Evolutionary conservation across 495 filamentous ascomycete species (phyloP).

Genomic region (Parathielavia hyrcaniae): DNA sequence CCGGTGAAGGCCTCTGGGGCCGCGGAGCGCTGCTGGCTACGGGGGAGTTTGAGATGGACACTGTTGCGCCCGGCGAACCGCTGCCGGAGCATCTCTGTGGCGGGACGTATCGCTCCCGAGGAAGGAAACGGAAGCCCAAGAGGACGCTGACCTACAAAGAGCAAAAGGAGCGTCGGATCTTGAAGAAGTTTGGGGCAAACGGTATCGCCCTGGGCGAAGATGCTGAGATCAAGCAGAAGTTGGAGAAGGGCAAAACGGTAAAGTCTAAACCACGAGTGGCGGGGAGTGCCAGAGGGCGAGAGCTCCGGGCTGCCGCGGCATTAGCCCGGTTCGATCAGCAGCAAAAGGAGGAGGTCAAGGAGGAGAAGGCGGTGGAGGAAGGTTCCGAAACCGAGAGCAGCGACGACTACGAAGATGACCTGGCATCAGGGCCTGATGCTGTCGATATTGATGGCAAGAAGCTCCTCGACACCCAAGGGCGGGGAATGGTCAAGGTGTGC

Average conservation of each 20-base stretch:
- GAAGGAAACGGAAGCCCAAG: conserved; percentile 47
- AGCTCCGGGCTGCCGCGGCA: conserved; percentile 69
- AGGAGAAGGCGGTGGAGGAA: conserved; percentile 31
- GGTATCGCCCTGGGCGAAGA: conserved; percentile 63
- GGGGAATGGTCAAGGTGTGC: conserved; percentile 62
- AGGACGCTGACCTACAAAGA: conserved; percentile 56
- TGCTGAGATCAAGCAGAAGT: conserved; percentile 50
- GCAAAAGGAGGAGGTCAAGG: conserved; percentile 38
- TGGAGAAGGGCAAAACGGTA: conserved; percentile 57
- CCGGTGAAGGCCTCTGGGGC: conserved; percentile 74
- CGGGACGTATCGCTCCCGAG: conserved; percentile 55
- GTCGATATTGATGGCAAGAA: conserved; percentile 54
- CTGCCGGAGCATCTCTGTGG: conserved; percentile 63
- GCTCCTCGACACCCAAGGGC: conserved; percentile 55
- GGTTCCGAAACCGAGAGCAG: conserved; percentile 34
- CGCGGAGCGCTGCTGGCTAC: conserved; percentile 53
- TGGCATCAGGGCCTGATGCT: conserved; percentile 31
- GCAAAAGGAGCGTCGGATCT: conserved; percentile 55
- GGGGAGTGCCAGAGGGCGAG: conserved; percentile 60
- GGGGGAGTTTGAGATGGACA: conserved; percentile 51
- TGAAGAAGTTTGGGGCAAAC: conserved; percentile 67
- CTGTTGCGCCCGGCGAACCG: conserved; percentile 43
- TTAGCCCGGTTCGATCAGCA: conserved; percentile 62
- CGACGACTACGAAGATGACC: conserved; percentile 39
- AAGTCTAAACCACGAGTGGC: conserved; percentile 65